Evolutionary conservation across 345 rosid genomes (phyloP).

Genomic region (Mangifera indica): DNA sequence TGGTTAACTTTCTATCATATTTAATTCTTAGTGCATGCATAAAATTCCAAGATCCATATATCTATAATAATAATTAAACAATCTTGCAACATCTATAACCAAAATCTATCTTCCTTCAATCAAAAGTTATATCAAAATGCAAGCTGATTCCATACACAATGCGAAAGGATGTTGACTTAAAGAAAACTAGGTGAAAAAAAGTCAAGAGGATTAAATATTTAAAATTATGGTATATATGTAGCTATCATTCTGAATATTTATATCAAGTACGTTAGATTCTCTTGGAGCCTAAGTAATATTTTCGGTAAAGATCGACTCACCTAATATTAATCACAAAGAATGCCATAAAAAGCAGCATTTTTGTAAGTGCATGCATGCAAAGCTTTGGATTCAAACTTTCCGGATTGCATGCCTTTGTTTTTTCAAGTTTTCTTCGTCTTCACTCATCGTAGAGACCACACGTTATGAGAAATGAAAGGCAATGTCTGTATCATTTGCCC

Average conservation of each 20-base stretch:
- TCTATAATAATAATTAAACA: background rate
- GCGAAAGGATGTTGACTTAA: background rate
- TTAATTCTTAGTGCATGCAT: background rate
- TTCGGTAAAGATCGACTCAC: no score
- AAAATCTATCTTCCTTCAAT: no score
- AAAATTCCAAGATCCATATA: background rate
- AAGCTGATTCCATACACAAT: background rate
- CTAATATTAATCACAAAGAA: background rate
- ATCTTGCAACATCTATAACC: background rate
- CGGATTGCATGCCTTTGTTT: background rate
- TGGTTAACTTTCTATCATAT: background rate
- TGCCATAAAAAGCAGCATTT: background rate
- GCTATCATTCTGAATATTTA: constrained; percentile 2
- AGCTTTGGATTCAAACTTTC: constrained; percentile 4
- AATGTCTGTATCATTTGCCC: background rate
- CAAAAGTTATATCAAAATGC: background rate
- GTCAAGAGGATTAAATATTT: background rate
- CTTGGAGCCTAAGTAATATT: no score
- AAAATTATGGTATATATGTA: background rate
- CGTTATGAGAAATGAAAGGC: background rate
- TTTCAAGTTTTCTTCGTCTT: background rate
- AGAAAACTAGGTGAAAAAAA: background rate
- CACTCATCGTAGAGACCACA: background rate
- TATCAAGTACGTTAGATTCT: constrained; percentile 7
- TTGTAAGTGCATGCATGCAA: constrained; percentile 2